Conservation (phyloP, 2,329 filamentous ascomycete genomes). For the Trichoderma koningiopsis region DNA sequence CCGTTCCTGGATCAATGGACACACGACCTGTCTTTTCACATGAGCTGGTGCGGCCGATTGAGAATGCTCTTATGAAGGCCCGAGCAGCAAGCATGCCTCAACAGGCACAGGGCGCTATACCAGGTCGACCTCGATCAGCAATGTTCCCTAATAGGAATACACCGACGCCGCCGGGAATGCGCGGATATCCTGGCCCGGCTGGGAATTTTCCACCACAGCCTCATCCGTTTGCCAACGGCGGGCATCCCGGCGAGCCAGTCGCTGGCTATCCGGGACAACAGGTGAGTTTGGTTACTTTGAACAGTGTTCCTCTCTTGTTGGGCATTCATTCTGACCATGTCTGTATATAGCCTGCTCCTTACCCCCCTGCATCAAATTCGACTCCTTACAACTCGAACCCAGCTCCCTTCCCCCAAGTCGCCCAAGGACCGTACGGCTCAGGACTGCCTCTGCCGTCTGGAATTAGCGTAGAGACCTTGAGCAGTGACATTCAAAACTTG, state of each 20-base stretch:
- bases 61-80: conserved; percentile 89
- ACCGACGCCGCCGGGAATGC: conserved; percentile 67
- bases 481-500: conserved; percentile 78
- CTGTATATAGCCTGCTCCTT: conserved; percentile 28
- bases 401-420: conserved; percentile 47
- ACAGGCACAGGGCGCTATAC: conserved; percentile 51
- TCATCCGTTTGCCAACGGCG: conserved; percentile 38
- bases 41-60: conserved; percentile 86
- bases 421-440: conserved; percentile 43
- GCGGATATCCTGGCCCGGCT: conserved; percentile 32
- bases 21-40: conserved; percentile 87
- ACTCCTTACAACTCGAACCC: conserved; percentile 41
- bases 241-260: conserved; percentile 31
- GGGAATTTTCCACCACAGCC: conserved; percentile 33
- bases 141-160: conserved; percentile 68
- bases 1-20: conserved; percentile 90
- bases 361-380: conserved; percentile 45
- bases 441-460: conserved; percentile 44
- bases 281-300: conserved; percentile 28
- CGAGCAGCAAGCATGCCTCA: conserved; percentile 60
- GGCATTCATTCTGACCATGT: neutral
- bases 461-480: conserved; percentile 72
- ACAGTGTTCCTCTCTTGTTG: neutral
- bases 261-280: conserved; percentile 32
- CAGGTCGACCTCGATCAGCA: conserved; percentile 51